phyloP scores from a whole-genome alignment of 768 basidiomycete genomes.

The Mycena haematopus region DNA sequence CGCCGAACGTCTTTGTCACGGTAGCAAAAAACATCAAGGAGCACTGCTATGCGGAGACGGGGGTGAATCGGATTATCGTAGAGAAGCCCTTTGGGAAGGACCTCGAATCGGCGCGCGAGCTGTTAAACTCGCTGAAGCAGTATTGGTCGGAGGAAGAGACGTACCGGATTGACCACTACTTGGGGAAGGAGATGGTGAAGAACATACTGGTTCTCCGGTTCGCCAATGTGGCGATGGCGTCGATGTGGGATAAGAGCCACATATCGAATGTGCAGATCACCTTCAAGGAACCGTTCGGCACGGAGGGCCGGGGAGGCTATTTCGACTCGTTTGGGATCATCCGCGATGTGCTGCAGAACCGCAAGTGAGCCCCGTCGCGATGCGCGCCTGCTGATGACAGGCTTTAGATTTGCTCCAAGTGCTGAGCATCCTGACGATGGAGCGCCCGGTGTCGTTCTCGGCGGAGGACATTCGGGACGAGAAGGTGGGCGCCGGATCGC shows the following conservation, averaged over 20 bases:
- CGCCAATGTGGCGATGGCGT: slow-evolving; percentile 88
- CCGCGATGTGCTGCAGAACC: slow-evolving; percentile 96
- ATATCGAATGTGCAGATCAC: slow-evolving; percentile 98
- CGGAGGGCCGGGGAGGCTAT: slow-evolving; percentile 99
- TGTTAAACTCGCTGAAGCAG: slow-evolving; percentile 79
- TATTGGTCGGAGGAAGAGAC: slow-evolving; percentile 98
- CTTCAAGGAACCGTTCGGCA: slow-evolving; percentile 99
- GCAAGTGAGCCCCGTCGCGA: slow-evolving; percentile 56
- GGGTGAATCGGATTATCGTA: slow-evolving; percentile 90
- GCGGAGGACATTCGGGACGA: slow-evolving; percentile 98
- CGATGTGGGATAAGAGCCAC: slow-evolving; percentile 94
- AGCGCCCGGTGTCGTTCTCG: slow-evolving; percentile 95
- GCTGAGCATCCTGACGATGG: slow-evolving; percentile 94
- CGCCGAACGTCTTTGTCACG: slow-evolving; percentile 91
- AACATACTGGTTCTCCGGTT: slow-evolving; percentile 96
- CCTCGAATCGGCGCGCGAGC: slow-evolving; percentile 78
- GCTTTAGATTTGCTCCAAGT: slow-evolving; percentile 90
- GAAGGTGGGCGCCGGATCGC: slow-evolving; percentile 64
- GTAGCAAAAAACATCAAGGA: slow-evolving; percentile 86
- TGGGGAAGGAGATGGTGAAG: slow-evolving; percentile 99
- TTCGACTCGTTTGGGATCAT: slow-evolving; percentile 99
- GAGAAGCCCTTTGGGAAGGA: slow-evolving; percentile 99
- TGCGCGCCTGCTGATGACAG: slow-evolving; percentile 28
- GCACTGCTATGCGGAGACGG: slow-evolving; percentile 71
- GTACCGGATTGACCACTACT: slow-evolving; percentile 98